Evolutionary conservation across 1,284 basidiomycete genomes (phyloP), one percentile per base, ranked within the genome.

Genomic region (Moesziomyces globuligerus): DNA sequence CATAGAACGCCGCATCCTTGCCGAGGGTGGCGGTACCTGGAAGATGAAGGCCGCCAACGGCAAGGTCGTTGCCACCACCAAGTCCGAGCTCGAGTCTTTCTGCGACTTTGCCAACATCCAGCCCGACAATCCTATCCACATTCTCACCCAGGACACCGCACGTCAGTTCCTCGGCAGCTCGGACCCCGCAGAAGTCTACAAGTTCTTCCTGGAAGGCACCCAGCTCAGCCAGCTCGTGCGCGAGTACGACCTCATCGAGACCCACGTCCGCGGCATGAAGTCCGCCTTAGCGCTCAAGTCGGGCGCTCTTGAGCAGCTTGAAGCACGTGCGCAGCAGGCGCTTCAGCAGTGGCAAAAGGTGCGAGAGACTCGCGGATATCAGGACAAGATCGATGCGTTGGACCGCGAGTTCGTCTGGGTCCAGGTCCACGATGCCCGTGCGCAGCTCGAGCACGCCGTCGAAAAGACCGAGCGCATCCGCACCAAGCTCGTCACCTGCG

Each of bases 41-140:
- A 95, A 91, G 83, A 92, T 98, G 83, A 90, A 88, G 84, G 87
- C 86, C 61, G 62, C 61, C 25, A 87, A 89, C 21, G 89, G 88
- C 25, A 87, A 86, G 57, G 83, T 88, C 7, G 83, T 96, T 48
- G 90, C 90, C 36, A 89, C 85, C n/a, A 94, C 92, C 84, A 89
- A 89, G 66, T 89, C 93, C 26, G 93, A 96, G 79, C 84, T 98
- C 21, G 87, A 91, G 37, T 87, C 89, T 29, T 95, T 92, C 1
- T 94, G 96, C 74, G 92, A 96, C 78, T 91, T 94, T 75, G 94
- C 95, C 89, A 92, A 93, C 79, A 93, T 99, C 61, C 92, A 94
- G 78, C 91, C 98, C 60, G 96, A 98, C 81, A 97, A 97, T 77
- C 94, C 94, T 0, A 89, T 98, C 87, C 96, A 94, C 67, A 90